These are phyloP conservation scores for Tilletia horrida DNA, from an alignment of 1,284 basidiomycete species.

Conservation along the genomic window DNA sequence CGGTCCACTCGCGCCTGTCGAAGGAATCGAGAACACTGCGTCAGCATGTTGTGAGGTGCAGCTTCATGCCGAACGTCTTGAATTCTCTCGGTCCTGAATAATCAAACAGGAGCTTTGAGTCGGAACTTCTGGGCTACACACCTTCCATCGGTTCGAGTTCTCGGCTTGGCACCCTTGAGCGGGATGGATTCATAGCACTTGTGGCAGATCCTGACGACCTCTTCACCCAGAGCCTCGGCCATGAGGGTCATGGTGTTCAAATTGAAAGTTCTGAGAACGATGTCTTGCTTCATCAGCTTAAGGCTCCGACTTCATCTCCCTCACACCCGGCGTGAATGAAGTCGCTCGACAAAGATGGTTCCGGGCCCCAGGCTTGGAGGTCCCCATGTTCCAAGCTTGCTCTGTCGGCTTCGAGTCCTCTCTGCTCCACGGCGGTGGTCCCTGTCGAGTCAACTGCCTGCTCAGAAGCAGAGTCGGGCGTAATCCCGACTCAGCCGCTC, in stretches of 20 bases:
- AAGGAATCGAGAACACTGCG: not conserved
- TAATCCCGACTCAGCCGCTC: not conserved
- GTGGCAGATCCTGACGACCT: conserved; percentile 16
- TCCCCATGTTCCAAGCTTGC: too few species aligned
- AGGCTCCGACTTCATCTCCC: too few species aligned
- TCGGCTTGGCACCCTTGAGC: conserved; percentile 33
- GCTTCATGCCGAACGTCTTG: not conserved
- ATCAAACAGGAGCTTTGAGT: not conserved
- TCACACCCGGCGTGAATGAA: too few species aligned
- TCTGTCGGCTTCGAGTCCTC: too few species aligned
- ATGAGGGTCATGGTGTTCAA: too few species aligned
- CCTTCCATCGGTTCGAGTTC: conserved; percentile 27
- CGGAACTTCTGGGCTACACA: conserved; percentile 2
- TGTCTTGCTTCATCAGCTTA: too few species aligned
- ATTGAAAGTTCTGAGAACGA: too few species aligned
- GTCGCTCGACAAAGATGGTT: too few species aligned
- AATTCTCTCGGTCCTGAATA: not conserved
- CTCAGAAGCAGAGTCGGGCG: not conserved
- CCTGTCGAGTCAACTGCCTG: too few species aligned
- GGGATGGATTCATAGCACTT: conserved; percentile 27
- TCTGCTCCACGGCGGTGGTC: too few species aligned
- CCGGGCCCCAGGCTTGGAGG: too few species aligned
- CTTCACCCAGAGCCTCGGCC: too few species aligned
- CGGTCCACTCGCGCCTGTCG: conserved; percentile 35
- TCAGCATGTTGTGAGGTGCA: not conserved